Percentiles rank a stretch among this genome's conserved stretches.
Evolutionary conservation across 75 land plant species (phyloP).

Genomic region (Cupressus sempervirens): DNA sequence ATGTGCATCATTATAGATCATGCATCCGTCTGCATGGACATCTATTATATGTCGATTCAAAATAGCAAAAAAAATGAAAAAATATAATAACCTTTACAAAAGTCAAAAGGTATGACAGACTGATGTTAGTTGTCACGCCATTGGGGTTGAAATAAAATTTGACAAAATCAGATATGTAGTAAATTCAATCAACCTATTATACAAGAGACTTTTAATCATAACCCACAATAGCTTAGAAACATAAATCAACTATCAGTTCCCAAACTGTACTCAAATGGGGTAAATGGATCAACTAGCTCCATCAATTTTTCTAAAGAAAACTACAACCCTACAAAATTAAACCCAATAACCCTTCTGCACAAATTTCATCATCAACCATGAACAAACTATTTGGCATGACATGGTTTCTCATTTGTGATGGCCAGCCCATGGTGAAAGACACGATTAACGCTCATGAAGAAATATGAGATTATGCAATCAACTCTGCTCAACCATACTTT

Average conservation of each 20-base stretch:
- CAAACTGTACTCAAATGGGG: neutral
- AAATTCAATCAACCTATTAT: neutral
- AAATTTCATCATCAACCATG: neutral
- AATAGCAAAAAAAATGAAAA: neutral
- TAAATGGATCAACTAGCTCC: neutral
- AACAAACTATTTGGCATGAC: neutral
- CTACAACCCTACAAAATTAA: neutral
- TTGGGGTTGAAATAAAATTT: neutral
- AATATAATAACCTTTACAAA: neutral
- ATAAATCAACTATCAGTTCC: neutral
- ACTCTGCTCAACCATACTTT: neutral
- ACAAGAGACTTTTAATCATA: neutral
- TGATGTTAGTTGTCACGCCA: neutral
- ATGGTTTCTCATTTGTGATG: neutral
- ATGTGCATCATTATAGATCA: neutral
- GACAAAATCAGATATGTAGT: neutral
- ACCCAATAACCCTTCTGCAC: neutral
- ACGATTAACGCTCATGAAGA: neutral
- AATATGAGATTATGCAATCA: neutral
- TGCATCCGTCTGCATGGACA: neutral
- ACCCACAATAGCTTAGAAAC: neutral
- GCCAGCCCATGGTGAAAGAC: neutral
- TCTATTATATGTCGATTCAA: neutral
- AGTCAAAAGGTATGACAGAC: neutral
- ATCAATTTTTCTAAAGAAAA: neutral